Conservation (phyloP, 2,329 filamentous ascomycete genomes). For the Colletotrichum navitas region DNA sequence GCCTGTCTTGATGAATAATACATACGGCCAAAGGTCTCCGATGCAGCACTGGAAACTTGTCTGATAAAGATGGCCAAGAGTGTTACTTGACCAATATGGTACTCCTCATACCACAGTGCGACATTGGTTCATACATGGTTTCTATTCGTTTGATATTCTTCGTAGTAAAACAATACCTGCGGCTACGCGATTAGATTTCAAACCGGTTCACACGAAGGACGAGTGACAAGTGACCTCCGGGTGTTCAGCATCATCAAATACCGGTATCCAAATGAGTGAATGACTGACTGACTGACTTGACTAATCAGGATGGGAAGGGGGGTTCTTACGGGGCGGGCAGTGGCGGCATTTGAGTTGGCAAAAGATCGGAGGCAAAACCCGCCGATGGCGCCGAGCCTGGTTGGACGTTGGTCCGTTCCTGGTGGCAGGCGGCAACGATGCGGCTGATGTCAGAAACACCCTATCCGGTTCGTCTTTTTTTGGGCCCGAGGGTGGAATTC, state of each 20-base stretch:
- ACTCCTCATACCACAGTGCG: neutral
- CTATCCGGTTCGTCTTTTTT: slow-evolving; percentile 12
- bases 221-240: neutral
- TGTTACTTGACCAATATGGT: neutral
- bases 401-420: slow-evolving; percentile 9
- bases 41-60: neutral
- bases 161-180: neutral
- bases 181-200: neutral
- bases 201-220: neutral
- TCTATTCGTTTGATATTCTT: neutral
- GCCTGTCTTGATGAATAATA: slow-evolving; percentile 6
- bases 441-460: slow-evolving; percentile 36
- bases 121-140: neutral
- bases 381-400: slow-evolving; percentile 26
- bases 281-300: neutral
- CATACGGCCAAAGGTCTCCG: neutral
- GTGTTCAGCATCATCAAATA: neutral
- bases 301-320: slow-evolving; percentile 6
- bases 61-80: neutral
- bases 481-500: slow-evolving; percentile 14
- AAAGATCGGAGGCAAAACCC: slow-evolving; percentile 25
- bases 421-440: slow-evolving; percentile 19
- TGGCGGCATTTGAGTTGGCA: slow-evolving; percentile 14
- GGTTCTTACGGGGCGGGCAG: neutral
- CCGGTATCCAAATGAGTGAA: neutral